Base-by-base conservation (phyloP, 805 yeast genomes). In the Candida boleticola region DNA sequence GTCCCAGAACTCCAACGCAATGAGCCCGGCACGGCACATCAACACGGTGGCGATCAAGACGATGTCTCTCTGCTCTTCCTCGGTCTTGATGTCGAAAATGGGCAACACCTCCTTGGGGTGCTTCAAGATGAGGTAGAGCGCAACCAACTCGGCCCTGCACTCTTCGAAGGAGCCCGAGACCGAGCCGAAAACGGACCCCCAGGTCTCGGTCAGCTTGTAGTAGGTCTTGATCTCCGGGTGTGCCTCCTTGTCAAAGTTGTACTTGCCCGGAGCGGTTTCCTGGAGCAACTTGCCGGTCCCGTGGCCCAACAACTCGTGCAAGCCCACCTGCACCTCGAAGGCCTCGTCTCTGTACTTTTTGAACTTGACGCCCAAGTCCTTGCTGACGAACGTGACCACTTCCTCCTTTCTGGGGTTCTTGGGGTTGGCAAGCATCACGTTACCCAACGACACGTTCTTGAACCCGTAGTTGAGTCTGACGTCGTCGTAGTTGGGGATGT, bases 301-400 rank as follows among this genome's bases (percentile, higher is more conserved):
- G 58, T 89, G 97, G 13, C 97, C 96, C 48, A 89, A 73, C 49
- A 89, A 71, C 64, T 89, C 97, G 64, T 89, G 97, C 53, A 89
- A 84, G 42, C 96, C 97, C 39, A 89, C 97, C 66, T 89, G 96
- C 34, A 89, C 93, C 63, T 89, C 96, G 60, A 89, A 89, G 0
- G 96, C 84, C 37, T 85, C 90, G 36, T 79, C 83, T 55, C 88
- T 76, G 69, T 84, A 83, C 58, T 83, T 78, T 46, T 82, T 78
- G 67, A 77, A 88, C 34, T 80, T 55, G 9, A 70, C 82, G 46
- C 73, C 77, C 42, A 81, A 76, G 10, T 64, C 60, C 3, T 73
- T 76, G 31, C 63, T 56, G 42, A 89, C 67, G 57, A 89, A 89
- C 13, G 89, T 82, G 49, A 83, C 73, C 30, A 82, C 82, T 57